Conservation (phyloP, 75 land plant species). For the Cunninghamia lanceolata region DNA sequence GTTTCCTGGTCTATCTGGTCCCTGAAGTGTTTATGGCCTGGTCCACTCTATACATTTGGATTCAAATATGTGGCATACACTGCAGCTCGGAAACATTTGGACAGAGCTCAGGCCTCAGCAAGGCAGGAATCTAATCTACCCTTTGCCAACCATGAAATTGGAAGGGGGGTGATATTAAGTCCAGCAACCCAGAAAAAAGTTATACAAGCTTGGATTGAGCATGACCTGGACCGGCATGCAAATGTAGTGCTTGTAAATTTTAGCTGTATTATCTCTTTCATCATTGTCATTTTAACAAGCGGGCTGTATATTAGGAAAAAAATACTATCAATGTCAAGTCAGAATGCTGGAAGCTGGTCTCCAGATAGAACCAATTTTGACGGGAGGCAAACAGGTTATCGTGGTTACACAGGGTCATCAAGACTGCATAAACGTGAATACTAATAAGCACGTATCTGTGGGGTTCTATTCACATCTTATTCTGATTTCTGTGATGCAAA, state of each 20-base stretch:
- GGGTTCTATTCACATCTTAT: not conserved
- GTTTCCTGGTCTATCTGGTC: constrained; percentile 38
- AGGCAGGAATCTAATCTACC: constrained; percentile 11
- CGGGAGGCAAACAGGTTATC: constrained; percentile 1
- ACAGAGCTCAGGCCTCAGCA: constrained; percentile 26
- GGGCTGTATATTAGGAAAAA: not conserved
- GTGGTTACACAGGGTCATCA: not conserved
- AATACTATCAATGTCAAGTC: not conserved
- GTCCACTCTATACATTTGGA: constrained; percentile 42
- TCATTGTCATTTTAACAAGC: constrained; percentile 13
- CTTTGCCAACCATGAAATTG: constrained; percentile 10
- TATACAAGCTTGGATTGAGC: constrained; percentile 47
- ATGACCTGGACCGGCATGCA: constrained; percentile 31
- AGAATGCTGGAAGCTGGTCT: not conserved
- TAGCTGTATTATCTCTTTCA: constrained; percentile 17
- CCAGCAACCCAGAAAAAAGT: constrained; percentile 44
- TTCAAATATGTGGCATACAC: constrained; percentile 41
- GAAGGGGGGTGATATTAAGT: constrained; percentile 37
- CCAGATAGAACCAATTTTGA: not conserved
- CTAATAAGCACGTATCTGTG: not conserved
- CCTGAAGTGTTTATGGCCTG: constrained; percentile 44
- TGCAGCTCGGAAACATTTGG: constrained; percentile 33
- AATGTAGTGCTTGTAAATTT: constrained; percentile 36
- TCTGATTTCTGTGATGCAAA: not conserved
- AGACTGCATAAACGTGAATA: not conserved